A percentile compares a stretch with the other conserved stretches of the same genome.
phyloP scores from a whole-genome alignment of 768 basidiomycete species.

The Punctularia strigosozonata region DNA sequence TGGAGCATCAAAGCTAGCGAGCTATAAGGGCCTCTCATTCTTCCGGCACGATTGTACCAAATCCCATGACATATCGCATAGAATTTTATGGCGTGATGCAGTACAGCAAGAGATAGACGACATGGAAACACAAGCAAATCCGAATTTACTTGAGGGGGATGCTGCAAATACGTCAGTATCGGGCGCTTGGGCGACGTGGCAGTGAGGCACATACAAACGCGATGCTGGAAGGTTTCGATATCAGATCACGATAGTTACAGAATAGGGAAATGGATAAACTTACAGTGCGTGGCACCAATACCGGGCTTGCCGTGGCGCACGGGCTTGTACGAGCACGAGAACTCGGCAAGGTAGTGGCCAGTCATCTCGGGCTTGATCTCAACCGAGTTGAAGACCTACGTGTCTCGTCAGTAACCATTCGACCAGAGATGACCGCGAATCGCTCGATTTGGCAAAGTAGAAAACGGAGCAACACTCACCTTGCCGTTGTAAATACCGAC shows the following conservation, averaged over 20 bases:
- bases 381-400: slow-evolving; percentile 89
- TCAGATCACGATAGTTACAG: slow-evolving; percentile 3
- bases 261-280: slow-evolving; percentile 19
- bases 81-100: slow-evolving; percentile 18
- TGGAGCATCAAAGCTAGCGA: too few relatives aligned
- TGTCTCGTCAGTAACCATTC: neutral
- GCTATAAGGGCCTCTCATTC: too few relatives aligned
- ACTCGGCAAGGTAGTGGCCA: slow-evolving; percentile 98
- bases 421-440: neutral
- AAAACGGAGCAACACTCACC: slow-evolving; percentile 25
- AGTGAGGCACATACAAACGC: slow-evolving; percentile 48
- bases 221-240: slow-evolving; percentile 35
- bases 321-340: slow-evolving; percentile 94
- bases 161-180: slow-evolving; percentile 21
- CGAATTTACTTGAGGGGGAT: slow-evolving; percentile 90
- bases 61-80: slow-evolving; percentile 28
- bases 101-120: slow-evolving; percentile 10
- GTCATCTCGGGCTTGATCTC: slow-evolving; percentile 99
- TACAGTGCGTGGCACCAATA: slow-evolving; percentile 90
- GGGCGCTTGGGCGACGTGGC: slow-evolving; percentile 6
- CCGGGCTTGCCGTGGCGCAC: slow-evolving; percentile 99
- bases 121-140: slow-evolving; percentile 15
- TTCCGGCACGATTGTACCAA: too few relatives aligned
- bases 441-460: neutral
- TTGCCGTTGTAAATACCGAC: slow-evolving; percentile 99